Evolutionary conservation across 352 stramenopile species (phyloP).

Genomic region (Elongisporangium anandrum): DNA sequence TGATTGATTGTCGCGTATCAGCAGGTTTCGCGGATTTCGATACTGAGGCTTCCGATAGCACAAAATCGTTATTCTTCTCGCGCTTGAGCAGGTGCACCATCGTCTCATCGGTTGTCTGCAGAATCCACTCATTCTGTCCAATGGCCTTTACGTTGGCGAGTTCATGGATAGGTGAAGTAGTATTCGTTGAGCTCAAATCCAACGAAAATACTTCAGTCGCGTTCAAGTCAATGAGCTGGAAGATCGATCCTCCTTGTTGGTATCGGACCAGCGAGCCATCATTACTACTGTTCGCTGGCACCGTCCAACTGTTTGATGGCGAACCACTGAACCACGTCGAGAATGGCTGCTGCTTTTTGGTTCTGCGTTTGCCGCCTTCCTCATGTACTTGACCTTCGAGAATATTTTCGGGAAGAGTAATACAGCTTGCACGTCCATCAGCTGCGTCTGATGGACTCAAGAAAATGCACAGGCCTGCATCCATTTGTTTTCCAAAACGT

Average conservation of each 20-base stretch:
- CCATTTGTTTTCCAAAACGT: background rate
- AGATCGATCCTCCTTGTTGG: slow-evolving; percentile 40
- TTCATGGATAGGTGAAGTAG: slow-evolving; percentile 7
- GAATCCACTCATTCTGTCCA: slow-evolving; percentile 36
- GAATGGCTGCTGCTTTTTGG: slow-evolving; percentile 32
- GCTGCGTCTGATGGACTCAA: slow-evolving; percentile 28
- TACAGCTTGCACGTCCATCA: slow-evolving; percentile 41
- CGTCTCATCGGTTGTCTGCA: slow-evolving; percentile 35
- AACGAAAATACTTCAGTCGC: slow-evolving; percentile 37
- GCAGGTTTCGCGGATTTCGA: background rate
- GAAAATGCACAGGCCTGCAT: slow-evolving; percentile 36
- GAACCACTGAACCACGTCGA: slow-evolving; percentile 37
- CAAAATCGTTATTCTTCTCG: slow-evolving; percentile 15
- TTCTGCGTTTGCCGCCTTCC: slow-evolving; percentile 8
- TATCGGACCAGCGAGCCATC: slow-evolving; percentile 36
- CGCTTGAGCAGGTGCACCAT: slow-evolving; percentile 28
- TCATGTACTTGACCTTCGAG: slow-evolving; percentile 44
- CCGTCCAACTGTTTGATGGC: slow-evolving; percentile 17
- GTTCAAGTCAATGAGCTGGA: slow-evolving; percentile 51
- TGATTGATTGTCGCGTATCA: slow-evolving; percentile 28
- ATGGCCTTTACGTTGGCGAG: slow-evolving; percentile 37
- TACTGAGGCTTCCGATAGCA: slow-evolving; percentile 23
- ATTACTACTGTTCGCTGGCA: slow-evolving; percentile 15
- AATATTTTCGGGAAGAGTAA: slow-evolving; percentile 47
- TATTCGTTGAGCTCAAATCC: slow-evolving; percentile 23